These are phyloP conservation scores for Silybum marianum DNA, from an alignment of 129 eudicot species.

Conservation along the genomic window DNA sequence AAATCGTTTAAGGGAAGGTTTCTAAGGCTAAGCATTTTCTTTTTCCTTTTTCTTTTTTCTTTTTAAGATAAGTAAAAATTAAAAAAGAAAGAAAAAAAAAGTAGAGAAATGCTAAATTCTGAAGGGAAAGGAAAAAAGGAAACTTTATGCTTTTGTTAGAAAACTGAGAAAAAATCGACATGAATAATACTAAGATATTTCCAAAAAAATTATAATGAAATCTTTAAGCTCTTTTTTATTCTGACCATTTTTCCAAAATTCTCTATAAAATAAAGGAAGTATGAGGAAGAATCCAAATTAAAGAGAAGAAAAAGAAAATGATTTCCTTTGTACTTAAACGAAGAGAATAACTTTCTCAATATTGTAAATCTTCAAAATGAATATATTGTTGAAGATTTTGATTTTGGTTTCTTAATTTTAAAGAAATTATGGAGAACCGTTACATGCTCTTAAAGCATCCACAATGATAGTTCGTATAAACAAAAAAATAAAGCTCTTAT, in stretches of 20 bases:
- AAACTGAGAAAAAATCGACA: background rate
- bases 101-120: conserved; percentile 12
- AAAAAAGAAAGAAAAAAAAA: background rate
- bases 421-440: background rate
- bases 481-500: too few relatives aligned
- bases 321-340: background rate
- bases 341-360: background rate
- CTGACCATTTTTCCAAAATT: too few relatives aligned
- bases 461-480: too few relatives aligned
- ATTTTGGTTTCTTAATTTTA: background rate
- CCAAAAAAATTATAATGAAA: background rate
- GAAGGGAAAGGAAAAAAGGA: background rate
- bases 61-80: background rate
- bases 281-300: background rate
- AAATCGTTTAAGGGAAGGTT: conserved; percentile 16
- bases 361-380: too few relatives aligned
- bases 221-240: too few relatives aligned
- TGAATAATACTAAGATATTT: background rate
- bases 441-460: background rate
- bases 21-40: background rate
- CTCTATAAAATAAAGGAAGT: background rate
- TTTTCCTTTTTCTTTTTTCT: background rate
- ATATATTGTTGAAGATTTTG: too few relatives aligned
- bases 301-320: too few relatives aligned
- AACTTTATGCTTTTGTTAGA: background rate